Evolutionary conservation across 176 grass and related monocot genomes (phyloP), one percentile per base, ranked within the genome.

Genomic region (Bolboschoenus planiculmis): DNA sequence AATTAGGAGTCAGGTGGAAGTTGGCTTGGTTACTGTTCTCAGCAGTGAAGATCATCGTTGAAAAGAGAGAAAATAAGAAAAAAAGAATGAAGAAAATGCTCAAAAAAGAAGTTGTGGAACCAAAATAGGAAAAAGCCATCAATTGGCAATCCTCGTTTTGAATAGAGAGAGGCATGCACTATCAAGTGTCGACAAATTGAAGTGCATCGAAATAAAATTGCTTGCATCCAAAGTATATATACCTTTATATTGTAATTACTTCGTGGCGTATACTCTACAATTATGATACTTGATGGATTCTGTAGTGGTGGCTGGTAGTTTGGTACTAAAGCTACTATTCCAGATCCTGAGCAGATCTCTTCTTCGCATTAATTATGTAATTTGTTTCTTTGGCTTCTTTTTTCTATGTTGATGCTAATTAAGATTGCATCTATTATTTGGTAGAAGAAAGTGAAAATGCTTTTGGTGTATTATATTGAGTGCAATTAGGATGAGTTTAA

Each of bases 201-300:
- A 56, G 20, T 47, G 47, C 75, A 20, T 78, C 51, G 44, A 79
- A 79, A n/a, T n/a, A n/a, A n/a, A 79, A 58, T 79, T 51, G 51
- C 30, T 58, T 79, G 18, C 29, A 57, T 79, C n/a, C 18, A 40
- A 40, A 79, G 50, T 37, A 59, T 40, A 57, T 37, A 59, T 40
- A 57, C 26, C 77, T 79, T 40, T 79, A 36, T 34, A 56, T 79
- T 39, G 48, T 35, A n/a, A n/a, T n/a, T n/a, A n/a, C n/a, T n/a
- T n/a, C n/a, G n/a, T 79, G 30, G 51, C 30, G 11, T 58, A 79
- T 58, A 79, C 51, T 56, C 77, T 79, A 56, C 51, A 79, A 79
- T 57, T 59, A 79, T 79, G 50, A 56, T 79, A 57, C 77, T 56
- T 36, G 29, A 79, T 79, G 23, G 77, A 33, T 40, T 21, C 29